phyloP scores from a whole-genome alignment of 1,284 basidiomycete genomes.

The Fistulinella cinereoalba region DNA sequence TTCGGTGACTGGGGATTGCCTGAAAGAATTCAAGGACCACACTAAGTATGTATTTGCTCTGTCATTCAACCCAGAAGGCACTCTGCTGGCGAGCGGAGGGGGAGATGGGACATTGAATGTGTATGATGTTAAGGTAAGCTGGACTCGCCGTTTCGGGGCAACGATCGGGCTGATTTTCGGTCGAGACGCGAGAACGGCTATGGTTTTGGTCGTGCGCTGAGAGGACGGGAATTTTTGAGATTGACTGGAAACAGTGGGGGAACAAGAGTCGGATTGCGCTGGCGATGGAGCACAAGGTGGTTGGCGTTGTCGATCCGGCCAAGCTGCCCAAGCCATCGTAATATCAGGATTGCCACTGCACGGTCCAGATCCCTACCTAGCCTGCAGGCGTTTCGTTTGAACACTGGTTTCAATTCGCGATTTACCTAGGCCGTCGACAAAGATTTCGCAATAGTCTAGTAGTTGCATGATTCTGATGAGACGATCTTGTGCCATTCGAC shows the following conservation, averaged over 20 bases:
- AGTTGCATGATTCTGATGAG: too few species aligned
- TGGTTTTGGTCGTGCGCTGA: constrained; percentile 36
- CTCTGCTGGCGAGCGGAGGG: constrained; percentile 35
- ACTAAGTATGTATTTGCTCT: constrained; percentile 64
- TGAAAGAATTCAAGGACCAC: constrained; percentile 65
- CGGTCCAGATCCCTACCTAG: too few species aligned
- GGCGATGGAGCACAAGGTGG: constrained; percentile 38
- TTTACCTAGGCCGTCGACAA: too few species aligned
- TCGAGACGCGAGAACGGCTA: constrained; percentile 30
- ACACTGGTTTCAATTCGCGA: too few species aligned
- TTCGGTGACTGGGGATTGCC: constrained; percentile 66
- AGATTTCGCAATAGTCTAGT: too few species aligned
- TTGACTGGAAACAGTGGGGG: constrained; percentile 37
- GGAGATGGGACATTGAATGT: constrained; percentile 36
- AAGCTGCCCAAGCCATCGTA: constrained; percentile 17
- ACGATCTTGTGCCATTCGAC: too few species aligned
- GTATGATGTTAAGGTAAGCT: constrained; percentile 34
- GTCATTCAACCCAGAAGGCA: constrained; percentile 64
- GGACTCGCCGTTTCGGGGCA: neutral
- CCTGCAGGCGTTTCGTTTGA: too few species aligned
- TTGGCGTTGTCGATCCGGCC: constrained; percentile 35
- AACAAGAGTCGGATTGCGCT: constrained; percentile 33
- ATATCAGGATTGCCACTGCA: too few species aligned
- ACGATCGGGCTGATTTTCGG: constrained; percentile 3
- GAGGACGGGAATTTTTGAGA: constrained; percentile 38